phyloP scores from a whole-genome alignment of 441 rosid species.

The Flueggea neowawraea region DNA sequence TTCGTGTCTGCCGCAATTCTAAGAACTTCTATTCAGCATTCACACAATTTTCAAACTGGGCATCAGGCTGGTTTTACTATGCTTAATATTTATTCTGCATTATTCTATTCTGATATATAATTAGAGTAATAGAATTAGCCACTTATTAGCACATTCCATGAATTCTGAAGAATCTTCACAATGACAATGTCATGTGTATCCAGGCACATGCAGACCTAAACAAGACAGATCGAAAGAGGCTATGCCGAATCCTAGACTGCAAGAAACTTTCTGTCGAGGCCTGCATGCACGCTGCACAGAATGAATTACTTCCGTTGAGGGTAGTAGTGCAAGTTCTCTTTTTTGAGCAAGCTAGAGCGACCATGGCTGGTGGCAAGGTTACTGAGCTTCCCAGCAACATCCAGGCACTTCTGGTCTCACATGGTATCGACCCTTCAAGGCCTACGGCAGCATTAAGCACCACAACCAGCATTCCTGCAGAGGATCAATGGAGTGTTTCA shows the following conservation, averaged over 20 bases:
- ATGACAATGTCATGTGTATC: too few species aligned
- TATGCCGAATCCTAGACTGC: conserved; percentile 88
- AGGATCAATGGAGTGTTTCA: conserved; percentile 94
- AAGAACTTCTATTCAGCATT: neutral
- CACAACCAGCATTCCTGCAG: conserved; percentile 57
- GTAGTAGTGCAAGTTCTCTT: conserved; percentile 95
- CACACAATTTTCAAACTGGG: neutral
- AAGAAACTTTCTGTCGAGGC: conserved; percentile 86
- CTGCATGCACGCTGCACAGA: conserved; percentile 91
- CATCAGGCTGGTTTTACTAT: too few species aligned
- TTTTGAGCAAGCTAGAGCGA: conserved; percentile 91
- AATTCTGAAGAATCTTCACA: too few species aligned
- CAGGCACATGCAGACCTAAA: conserved; percentile 86
- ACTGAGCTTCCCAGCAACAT: conserved; percentile 78
- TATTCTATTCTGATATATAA: too few species aligned
- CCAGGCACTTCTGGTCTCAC: conserved; percentile 77
- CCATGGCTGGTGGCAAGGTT: conserved; percentile 62
- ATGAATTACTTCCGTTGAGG: conserved; percentile 87
- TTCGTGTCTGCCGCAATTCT: neutral
- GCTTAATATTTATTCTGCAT: too few species aligned
- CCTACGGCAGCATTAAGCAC: conserved; percentile 59
- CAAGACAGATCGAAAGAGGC: conserved; percentile 79
- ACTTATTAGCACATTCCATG: too few species aligned
- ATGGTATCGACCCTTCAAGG: conserved; percentile 73
- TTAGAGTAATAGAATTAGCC: too few species aligned